Conservation (phyloP, 805 yeast genomes). For the Komagataella pastoris region DNA sequence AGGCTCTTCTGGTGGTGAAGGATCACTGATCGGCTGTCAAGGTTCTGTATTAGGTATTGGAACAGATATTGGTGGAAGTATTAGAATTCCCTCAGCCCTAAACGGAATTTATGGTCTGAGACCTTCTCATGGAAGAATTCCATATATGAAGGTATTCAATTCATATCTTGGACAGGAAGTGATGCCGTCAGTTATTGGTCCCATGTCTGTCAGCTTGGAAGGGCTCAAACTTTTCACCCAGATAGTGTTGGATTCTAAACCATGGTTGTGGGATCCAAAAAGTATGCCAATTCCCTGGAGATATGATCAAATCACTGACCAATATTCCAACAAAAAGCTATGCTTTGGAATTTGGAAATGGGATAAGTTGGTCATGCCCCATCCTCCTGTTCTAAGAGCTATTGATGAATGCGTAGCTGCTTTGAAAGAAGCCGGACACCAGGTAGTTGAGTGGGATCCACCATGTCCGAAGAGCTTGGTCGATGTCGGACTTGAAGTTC, state of each 20-base stretch:
- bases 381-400: constrained; percentile 36
- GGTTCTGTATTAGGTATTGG: constrained; percentile 51
- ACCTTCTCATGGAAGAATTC: constrained; percentile 26
- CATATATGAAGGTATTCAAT: constrained; percentile 21
- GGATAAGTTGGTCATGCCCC: constrained; percentile 32
- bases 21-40: constrained; percentile 39
- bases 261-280: constrained; percentile 38
- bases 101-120: constrained; percentile 42
- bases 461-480: constrained; percentile 15
- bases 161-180: constrained; percentile 36
- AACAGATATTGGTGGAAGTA: constrained; percentile 52
- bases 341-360: constrained; percentile 25
- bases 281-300: constrained; percentile 32
- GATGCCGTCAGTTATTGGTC: constrained; percentile 45
- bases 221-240: constrained; percentile 38
- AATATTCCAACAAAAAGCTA: constrained; percentile 6
- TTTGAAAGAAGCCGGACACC: constrained; percentile 31
- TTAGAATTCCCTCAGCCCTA: constrained; percentile 48
- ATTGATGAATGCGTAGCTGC: constrained; percentile 18
- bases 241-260: constrained; percentile 15
- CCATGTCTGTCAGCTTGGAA: constrained; percentile 33
- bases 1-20: constrained; percentile 59
- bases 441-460: constrained; percentile 35
- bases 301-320: constrained; percentile 3
- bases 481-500: constrained; percentile 18